Evolutionary conservation across 768 basidiomycete species (phyloP).

Genomic region (Phanerodontia chrysosporium): DNA sequence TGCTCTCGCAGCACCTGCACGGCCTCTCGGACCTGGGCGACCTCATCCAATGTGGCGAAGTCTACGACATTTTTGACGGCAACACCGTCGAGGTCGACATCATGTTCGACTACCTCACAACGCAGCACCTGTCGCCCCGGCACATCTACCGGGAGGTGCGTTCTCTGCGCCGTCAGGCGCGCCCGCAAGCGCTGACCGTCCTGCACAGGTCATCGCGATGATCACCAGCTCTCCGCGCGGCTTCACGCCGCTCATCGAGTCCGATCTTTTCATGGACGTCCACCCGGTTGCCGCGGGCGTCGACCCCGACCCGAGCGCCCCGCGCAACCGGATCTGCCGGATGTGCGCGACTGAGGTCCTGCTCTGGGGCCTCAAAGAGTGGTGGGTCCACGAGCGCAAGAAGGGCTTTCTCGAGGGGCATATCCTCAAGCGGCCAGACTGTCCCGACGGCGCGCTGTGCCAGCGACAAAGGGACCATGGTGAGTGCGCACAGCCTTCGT

Average conservation of each 20-base stretch:
- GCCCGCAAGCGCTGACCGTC: not conserved
- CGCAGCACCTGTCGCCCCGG: slow-evolving; percentile 56
- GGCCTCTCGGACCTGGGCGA: slow-evolving; percentile 66
- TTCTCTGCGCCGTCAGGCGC: not conserved
- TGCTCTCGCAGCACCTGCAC: slow-evolving; percentile 63
- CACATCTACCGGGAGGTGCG: slow-evolving; percentile 76
- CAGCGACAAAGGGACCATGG: slow-evolving; percentile 61
- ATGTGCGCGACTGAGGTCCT: slow-evolving; percentile 73
- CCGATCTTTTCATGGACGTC: slow-evolving; percentile 66
- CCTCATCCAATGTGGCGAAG: slow-evolving; percentile 67
- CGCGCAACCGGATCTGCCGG: slow-evolving; percentile 63
- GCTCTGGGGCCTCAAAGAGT: slow-evolving; percentile 71
- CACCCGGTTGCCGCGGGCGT: slow-evolving; percentile 52
- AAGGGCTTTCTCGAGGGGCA: slow-evolving; percentile 58
- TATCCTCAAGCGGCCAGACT: slow-evolving; percentile 62
- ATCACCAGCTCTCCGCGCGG: slow-evolving; percentile 56
- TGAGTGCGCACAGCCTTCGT: slow-evolving; percentile 30
- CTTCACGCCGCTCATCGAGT: slow-evolving; percentile 64
- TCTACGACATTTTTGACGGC: slow-evolving; percentile 77
- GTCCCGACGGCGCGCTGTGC: slow-evolving; percentile 59
- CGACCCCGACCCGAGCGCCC: slow-evolving; percentile 53
- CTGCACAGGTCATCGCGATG: slow-evolving; percentile 55
- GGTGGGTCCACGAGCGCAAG: slow-evolving; percentile 79
- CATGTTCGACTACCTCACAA: slow-evolving; percentile 75
- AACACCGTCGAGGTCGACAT: slow-evolving; percentile 81